These are phyloP conservation scores for Venturia effusa DNA, from an alignment of 2,329 filamentous ascomycete species.

Conservation along the genomic window DNA sequence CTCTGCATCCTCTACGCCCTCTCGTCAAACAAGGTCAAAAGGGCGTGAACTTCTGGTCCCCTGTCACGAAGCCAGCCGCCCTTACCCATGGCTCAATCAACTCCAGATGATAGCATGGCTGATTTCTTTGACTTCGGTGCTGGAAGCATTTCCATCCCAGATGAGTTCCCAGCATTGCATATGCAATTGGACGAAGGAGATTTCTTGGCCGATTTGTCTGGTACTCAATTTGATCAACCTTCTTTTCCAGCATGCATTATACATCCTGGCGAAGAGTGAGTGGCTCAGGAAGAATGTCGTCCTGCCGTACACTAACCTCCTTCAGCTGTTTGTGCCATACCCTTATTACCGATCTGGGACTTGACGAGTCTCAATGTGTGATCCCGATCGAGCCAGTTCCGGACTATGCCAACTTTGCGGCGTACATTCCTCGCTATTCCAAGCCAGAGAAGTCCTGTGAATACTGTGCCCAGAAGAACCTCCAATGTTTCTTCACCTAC, in stretches of 20 bases:
- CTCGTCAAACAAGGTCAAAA: constrained; percentile 5
- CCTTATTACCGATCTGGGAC: constrained; percentile 46
- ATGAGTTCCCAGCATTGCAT: neutral
- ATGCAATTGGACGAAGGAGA: constrained; percentile 5
- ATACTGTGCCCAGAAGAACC: constrained; percentile 35
- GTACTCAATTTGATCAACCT: neutral
- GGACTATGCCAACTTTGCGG: constrained; percentile 33
- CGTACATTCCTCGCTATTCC: constrained; percentile 36
- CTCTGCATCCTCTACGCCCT: constrained; percentile 9
- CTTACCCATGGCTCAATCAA: neutral
- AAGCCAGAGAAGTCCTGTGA: constrained; percentile 36
- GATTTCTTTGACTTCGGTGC: constrained; percentile 13
- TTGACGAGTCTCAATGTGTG: constrained; percentile 53
- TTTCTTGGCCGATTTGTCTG: constrained; percentile 5
- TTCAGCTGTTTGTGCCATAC: constrained; percentile 9
- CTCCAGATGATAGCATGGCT: constrained; percentile 7
- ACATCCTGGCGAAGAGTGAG: constrained; percentile 9
- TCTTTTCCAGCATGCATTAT: neutral
- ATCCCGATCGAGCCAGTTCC: constrained; percentile 15
- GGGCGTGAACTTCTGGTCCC: neutral
- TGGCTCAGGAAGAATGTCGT: neutral
- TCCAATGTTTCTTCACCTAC: constrained; percentile 36
- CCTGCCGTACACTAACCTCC: neutral
- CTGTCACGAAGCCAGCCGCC: neutral
- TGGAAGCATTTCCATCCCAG: constrained; percentile 2